Conservation (phyloP, 306 rosid species). For the Malus fusca region DNA sequence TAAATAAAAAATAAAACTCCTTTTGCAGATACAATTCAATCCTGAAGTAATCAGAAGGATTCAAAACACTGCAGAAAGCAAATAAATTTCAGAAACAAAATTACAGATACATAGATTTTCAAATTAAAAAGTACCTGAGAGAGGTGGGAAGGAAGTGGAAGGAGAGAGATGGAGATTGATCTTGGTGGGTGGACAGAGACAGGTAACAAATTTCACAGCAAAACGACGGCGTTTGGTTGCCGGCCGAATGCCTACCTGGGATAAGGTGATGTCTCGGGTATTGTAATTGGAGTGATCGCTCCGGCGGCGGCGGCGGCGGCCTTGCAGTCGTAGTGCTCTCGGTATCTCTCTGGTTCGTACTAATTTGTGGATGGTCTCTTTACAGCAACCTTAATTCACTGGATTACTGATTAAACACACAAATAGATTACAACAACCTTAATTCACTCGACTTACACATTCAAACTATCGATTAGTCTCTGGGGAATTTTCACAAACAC, state of each 20-base stretch:
- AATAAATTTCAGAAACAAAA: background rate
- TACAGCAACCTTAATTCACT: too few species aligned
- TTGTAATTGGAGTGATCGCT: background rate
- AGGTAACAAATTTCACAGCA: background rate
- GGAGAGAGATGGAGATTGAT: constrained; percentile 20
- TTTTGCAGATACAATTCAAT: constrained; percentile 14
- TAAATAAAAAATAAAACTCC: background rate
- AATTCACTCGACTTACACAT: too few species aligned
- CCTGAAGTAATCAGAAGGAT: constrained; percentile 7
- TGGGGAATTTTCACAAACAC: too few species aligned
- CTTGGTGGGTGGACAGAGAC: constrained; percentile 14
- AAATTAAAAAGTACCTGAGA: constrained; percentile 32
- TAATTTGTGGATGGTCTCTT: background rate
- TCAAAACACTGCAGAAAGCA: constrained; percentile 16
- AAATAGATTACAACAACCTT: too few species aligned
- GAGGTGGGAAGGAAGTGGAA: constrained; percentile 16
- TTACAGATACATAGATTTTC: background rate
- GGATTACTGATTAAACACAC: too few species aligned
- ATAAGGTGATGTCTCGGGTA: background rate
- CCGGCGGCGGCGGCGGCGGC: constrained; percentile 4
- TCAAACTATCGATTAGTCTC: too few species aligned
- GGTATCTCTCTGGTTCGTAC: background rate
- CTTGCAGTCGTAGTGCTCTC: background rate
- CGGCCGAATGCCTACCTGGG: background rate
- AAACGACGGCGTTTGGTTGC: background rate